phyloP scores from a whole-genome alignment of 2,329 filamentous ascomycete species.

The Aspergillus fructus region DNA sequence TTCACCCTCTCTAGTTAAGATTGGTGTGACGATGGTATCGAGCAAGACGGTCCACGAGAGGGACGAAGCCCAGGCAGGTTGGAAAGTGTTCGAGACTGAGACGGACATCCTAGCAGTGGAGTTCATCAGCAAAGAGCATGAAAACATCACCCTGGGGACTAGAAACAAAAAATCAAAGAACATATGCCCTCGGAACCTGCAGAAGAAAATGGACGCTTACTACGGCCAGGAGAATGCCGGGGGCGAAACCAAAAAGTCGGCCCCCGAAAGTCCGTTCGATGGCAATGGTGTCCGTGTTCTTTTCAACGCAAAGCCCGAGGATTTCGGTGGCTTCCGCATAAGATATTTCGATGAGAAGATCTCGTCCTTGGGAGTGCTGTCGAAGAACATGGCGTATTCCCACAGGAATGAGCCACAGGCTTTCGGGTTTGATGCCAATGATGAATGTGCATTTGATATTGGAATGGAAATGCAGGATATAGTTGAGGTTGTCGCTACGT shows the following conservation, averaged over 20 bases:
- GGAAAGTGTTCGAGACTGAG: neutral
- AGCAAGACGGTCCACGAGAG: neutral
- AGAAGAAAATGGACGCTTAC: neutral
- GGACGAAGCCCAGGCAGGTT: neutral
- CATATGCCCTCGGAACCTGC: neutral
- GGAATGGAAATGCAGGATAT: neutral
- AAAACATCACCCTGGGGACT: neutral
- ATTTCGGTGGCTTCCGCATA: neutral
- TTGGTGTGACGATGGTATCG: neutral
- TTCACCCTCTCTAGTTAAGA: neutral
- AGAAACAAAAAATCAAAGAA: neutral
- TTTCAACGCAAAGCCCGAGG: neutral
- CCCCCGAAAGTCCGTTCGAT: neutral
- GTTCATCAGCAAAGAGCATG: neutral
- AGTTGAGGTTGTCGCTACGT: neutral
- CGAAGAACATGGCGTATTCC: no score
- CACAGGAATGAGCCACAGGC: neutral
- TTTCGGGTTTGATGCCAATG: neutral
- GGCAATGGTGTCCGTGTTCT: neutral
- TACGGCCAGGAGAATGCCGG: neutral
- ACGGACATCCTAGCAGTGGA: conserved; percentile 3
- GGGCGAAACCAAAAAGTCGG: neutral
- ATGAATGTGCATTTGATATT: neutral
- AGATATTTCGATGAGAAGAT: neutral
- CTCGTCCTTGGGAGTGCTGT: neutral